Evolutionary conservation across 106 monocot species (phyloP).

Genomic region (Phalaenopsis aphrodite): DNA sequence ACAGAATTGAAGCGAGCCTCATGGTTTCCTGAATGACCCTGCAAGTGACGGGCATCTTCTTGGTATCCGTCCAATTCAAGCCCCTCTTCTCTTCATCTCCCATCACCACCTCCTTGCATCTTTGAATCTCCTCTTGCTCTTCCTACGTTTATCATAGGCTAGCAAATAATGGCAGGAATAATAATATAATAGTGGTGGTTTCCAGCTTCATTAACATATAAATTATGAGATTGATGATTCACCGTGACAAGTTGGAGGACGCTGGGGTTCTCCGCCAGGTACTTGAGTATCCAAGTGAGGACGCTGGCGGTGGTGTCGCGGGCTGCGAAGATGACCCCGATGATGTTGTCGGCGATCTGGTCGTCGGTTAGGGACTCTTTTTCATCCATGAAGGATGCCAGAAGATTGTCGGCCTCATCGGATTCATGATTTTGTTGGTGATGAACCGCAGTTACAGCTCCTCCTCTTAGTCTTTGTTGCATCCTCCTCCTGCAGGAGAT

Average conservation of each 20-base stretch:
- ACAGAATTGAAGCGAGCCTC: conserved; percentile 72
- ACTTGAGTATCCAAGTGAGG: conserved; percentile 93
- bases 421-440: background rate
- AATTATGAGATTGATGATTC: conserved; percentile 2
- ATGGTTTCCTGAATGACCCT: conserved; percentile 90
- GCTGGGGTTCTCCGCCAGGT: conserved; percentile 70
- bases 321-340: conserved; percentile 89
- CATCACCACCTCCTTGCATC: conserved; percentile 4
- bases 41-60: conserved; percentile 62
- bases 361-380: conserved; percentile 57
- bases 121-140: conserved; percentile 66
- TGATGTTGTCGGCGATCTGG: conserved; percentile 85
- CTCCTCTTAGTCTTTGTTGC: too few species aligned
- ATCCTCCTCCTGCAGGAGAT: conserved; percentile 29
- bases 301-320: conserved; percentile 88
- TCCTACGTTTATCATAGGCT: conserved; percentile 27
- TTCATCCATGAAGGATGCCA: conserved; percentile 69
- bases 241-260: conserved; percentile 73
- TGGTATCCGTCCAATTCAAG: conserved; percentile 70
- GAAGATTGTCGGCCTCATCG: conserved; percentile 31
- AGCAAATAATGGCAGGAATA: too few species aligned
- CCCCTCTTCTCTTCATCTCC: background rate
- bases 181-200: too few species aligned
- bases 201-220: background rate
- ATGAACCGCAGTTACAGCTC: too few species aligned